Evolutionary conservation across 1,139 yeast genomes (phyloP), one percentile per base, ranked within the genome.

Genomic region (Starmera stellimalicola): DNA sequence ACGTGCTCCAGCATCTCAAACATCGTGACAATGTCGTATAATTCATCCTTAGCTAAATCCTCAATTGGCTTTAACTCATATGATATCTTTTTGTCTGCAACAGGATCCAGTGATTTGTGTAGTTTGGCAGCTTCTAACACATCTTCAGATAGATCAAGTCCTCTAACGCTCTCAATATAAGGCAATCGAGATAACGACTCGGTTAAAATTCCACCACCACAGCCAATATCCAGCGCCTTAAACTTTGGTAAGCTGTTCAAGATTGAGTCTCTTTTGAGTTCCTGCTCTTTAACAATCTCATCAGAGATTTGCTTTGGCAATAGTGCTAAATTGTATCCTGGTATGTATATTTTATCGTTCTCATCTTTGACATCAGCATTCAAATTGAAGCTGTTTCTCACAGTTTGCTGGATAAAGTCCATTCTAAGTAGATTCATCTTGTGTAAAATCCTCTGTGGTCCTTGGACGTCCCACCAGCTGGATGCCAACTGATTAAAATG

Each of bases 1-100:
- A 88, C 96, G 55, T 91, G 99, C 54, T 91, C 99, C 32, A 91
- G 65, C 72, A 91, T 77, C 55, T 91, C 99, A 68, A 91, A 85
- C 73, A 91, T 73, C 1, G 97, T 85, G 8, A 93, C 77, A 8
- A 88, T 58, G 51, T 91, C 94, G 55, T 60, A 91, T 32, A 57
- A 57, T 22, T 67, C 72, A 8, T 54, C 53, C 6, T 55, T 48
- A 3, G 65, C 60, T 18, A 77, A 57, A 24, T 72, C 72, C 40
- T 80, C 94, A 22, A 87, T 60, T 0, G 88, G 72, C 27, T 56
- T 63, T 34, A 78, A 58, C 33, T 70, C 60, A 54, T 91, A 91
- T 12, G 50, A 52, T 26, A 88, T 58, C 45, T 78, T 78, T 3
- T 52, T 52, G 4, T 54, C 51, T 26, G 83, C 56, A 20, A 60